Conservation (phyloP, 2,329 filamentous ascomycete species). For the Rugonectria rugulosa region DNA sequence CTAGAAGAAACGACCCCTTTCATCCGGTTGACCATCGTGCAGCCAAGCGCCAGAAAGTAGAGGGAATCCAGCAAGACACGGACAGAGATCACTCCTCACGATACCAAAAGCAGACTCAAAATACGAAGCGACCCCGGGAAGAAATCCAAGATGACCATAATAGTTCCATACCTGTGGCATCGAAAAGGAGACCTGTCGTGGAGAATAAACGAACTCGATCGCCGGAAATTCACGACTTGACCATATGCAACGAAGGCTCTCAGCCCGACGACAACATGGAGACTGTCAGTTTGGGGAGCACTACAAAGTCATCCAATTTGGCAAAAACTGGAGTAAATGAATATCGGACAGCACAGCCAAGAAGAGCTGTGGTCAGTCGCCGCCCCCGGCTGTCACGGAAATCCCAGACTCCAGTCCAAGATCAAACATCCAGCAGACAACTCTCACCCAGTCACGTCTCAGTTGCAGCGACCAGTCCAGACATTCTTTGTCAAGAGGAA, state of each 20-base stretch:
- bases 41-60: constrained; percentile 35
- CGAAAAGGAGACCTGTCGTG: no score
- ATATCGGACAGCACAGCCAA: constrained; percentile 31
- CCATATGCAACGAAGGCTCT: constrained; percentile 30
- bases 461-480: constrained; percentile 30
- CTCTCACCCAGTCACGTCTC: not conserved
- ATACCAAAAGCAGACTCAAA: not conserved
- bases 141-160: constrained; percentile 29
- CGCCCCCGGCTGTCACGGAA: no score
- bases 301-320: constrained; percentile 20
- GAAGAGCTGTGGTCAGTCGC: constrained; percentile 10
- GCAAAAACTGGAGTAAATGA: constrained; percentile 19
- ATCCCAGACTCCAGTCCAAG: not conserved
- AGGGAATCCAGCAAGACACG: not conserved
- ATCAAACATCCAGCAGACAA: not conserved
- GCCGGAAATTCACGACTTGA: constrained; percentile 26
- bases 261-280: constrained; percentile 29
- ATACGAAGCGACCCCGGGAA: constrained; percentile 10
- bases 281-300: constrained; percentile 24
- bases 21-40: constrained; percentile 17
- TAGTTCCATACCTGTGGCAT: no score
- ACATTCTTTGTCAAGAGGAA: constrained; percentile 26
- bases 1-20: constrained; percentile 1
- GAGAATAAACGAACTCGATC: not conserved
- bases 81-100: not conserved